Evolutionary conservation across 768 basidiomycete genomes (phyloP).

Genomic region (Amanita exitialis): DNA sequence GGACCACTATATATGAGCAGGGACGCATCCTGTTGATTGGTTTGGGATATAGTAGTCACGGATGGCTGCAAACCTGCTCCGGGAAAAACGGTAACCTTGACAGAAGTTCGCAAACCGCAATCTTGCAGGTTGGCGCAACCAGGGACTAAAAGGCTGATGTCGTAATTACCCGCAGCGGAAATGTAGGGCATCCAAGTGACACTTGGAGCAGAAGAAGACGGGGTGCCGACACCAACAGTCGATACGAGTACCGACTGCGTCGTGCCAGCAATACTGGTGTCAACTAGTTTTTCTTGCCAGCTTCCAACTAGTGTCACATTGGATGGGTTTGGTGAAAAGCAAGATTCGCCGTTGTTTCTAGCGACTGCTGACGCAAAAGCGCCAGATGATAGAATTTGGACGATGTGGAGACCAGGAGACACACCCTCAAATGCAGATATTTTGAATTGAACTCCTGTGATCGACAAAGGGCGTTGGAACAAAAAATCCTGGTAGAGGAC

Average conservation of each 20-base stretch:
- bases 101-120: slow-evolving; percentile 71
- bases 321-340: slow-evolving; percentile 71
- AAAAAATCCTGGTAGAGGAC: slow-evolving; percentile 92
- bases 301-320: slow-evolving; percentile 54
- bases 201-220: slow-evolving; percentile 53
- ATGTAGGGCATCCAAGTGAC: slow-evolving; percentile 91
- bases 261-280: slow-evolving; percentile 75
- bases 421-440: slow-evolving; percentile 67
- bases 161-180: slow-evolving; percentile 81
- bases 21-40: slow-evolving; percentile 50
- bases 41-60: slow-evolving; percentile 67
- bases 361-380: slow-evolving; percentile 74
- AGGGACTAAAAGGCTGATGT: slow-evolving; percentile 76
- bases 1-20: slow-evolving; percentile 72
- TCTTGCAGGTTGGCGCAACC: slow-evolving; percentile 78
- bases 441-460: slow-evolving; percentile 87
- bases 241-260: slow-evolving; percentile 66
- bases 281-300: slow-evolving; percentile 57
- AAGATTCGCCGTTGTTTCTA: slow-evolving; percentile 52
- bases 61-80: slow-evolving; percentile 54
- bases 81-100: slow-evolving; percentile 76
- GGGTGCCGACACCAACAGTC: slow-evolving; percentile 51
- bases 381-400: slow-evolving; percentile 91
- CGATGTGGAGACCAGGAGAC: slow-evolving; percentile 74
- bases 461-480: slow-evolving; percentile 48